phyloP scores from a whole-genome alignment of 1,284 basidiomycete species.

The Apiotrichum domesticum region DNA sequence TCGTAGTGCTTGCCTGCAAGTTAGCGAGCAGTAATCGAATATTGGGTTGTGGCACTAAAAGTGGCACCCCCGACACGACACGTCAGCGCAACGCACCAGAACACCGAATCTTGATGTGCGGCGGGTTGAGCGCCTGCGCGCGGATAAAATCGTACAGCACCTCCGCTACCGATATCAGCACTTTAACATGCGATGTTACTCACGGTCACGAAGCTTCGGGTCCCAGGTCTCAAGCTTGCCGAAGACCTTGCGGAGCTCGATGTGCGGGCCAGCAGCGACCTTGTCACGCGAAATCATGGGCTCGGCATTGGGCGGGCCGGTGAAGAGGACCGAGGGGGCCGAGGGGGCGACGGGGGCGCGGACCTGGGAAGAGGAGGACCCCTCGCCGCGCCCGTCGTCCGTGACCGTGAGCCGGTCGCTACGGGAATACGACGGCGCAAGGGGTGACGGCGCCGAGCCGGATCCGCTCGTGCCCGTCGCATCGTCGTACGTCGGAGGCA shows the following conservation, averaged over 20 bases:
- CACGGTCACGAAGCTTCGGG: slow-evolving; percentile 24
- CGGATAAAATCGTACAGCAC: slow-evolving; percentile 38
- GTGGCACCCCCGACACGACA: too few relatives aligned
- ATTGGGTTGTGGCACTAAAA: too few relatives aligned
- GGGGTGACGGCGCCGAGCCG: neutral
- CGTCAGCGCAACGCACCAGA: slow-evolving; percentile 7
- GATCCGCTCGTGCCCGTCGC: slow-evolving; percentile 2
- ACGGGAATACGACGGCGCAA: neutral
- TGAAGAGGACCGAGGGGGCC: slow-evolving; percentile 25
- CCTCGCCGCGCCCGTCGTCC: neutral
- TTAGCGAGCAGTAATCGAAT: neutral
- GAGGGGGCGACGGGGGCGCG: slow-evolving; percentile 16
- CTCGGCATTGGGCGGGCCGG: slow-evolving; percentile 29
- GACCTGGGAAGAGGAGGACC: neutral
- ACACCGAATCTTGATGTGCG: slow-evolving; percentile 24
- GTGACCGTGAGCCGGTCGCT: too few relatives aligned
- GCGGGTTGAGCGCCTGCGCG: slow-evolving; percentile 20
- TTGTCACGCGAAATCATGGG: slow-evolving; percentile 17
- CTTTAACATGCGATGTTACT: neutral
- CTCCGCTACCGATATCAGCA: slow-evolving; percentile 16
- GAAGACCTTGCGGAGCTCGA: slow-evolving; percentile 10
- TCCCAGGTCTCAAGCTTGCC: slow-evolving; percentile 21
- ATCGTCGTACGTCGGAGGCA: slow-evolving; percentile 33
- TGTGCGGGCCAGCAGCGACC: slow-evolving; percentile 4
- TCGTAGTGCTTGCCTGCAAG: slow-evolving; percentile 20